Base-by-base conservation (phyloP, 2,329 filamentous ascomycete species). In the Neoascochyta sp. region DNA sequence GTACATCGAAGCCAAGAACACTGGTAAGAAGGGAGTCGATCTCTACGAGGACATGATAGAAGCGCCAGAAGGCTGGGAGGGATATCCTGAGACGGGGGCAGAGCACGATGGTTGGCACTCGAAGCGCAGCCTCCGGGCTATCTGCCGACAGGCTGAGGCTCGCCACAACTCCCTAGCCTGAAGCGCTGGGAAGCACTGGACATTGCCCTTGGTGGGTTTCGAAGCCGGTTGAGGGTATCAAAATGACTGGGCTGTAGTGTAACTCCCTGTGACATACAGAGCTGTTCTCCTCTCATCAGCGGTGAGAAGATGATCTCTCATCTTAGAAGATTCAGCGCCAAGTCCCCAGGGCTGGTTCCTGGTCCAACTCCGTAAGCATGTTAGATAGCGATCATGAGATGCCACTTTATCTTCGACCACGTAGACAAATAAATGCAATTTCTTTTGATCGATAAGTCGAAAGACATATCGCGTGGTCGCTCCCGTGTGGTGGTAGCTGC, bases 101-200 rank as follows among this genome's bases (percentile, higher is more conserved):
- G 39, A 48, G 22, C 38, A 46, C 27, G 45, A 42, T 18, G 32
- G 38, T 4, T 29, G 32, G 27, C 40, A 32, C 7, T 50, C 34
- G 4, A 43, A 31, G 27, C 29, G 32, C 16, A 40, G 20, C 1
- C 24, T 43, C 2, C 18, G 45, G 23, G 26, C 18, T 18, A 29
- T 41, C 9, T 52, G 34, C 28, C 30, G 32, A 8, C 24, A 39
- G 19, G 32, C 41, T 27, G 31, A 32, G 24, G 26, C 19, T 30
- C 23, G 19, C 9, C 21, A 32, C 20, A 34, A 31, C 3, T n/a
- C 7, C 8, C 22, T 25, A 9, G 9, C 4, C 3, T 30, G 30
- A 35, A 35, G 31, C 31, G 31, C 27, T 28, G 23, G 9, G 30
- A 35, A 35, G 31, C 31, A 27, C 27, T 28, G 23, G 9, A 15